Conservation (phyloP, 2,329 filamentous ascomycete genomes). For the Didymella exigua region DNA sequence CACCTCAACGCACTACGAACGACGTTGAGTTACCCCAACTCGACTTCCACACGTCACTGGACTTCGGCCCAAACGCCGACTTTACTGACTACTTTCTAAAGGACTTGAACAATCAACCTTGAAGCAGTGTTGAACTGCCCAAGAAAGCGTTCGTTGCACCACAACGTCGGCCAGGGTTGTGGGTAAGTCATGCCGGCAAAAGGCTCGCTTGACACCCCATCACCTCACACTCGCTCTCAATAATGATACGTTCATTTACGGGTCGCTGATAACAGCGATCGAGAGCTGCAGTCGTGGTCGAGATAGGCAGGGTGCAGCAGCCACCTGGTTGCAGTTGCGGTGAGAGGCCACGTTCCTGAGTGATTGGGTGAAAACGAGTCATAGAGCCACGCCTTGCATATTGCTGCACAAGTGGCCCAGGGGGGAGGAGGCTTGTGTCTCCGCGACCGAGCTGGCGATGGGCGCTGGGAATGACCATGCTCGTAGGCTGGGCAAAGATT, state of each 20-base stretch:
- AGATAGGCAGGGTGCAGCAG: constrained; percentile 20
- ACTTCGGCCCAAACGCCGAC: constrained; percentile 27
- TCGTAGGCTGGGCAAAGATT: constrained; percentile 20
- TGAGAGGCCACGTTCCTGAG: constrained; percentile 46
- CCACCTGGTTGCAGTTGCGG: constrained; percentile 26
- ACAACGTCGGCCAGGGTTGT: neutral
- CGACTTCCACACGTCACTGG: constrained; percentile 32
- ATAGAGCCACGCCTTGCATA: constrained; percentile 17
- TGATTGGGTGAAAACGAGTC: constrained; percentile 42
- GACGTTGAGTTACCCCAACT: constrained; percentile 28
- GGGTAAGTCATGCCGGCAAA: neutral
- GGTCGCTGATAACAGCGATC: constrained; percentile 9
- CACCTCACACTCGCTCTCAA: neutral
- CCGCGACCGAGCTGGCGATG: constrained; percentile 15
- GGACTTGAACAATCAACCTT: constrained; percentile 26
- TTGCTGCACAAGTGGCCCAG: constrained; percentile 16
- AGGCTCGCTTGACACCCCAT: neutral
- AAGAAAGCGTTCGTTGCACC: neutral
- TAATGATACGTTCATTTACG: neutral
- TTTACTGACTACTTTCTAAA: constrained; percentile 38
- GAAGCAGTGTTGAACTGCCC: neutral
- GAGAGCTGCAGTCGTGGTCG: constrained; percentile 20
- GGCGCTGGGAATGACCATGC: constrained; percentile 11
- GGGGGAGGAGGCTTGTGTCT: constrained; percentile 17
- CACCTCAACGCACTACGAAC: constrained; percentile 3